phyloP scores from a whole-genome alignment of 2,329 filamentous ascomycete species.

The Tympanopsis confertula region DNA sequence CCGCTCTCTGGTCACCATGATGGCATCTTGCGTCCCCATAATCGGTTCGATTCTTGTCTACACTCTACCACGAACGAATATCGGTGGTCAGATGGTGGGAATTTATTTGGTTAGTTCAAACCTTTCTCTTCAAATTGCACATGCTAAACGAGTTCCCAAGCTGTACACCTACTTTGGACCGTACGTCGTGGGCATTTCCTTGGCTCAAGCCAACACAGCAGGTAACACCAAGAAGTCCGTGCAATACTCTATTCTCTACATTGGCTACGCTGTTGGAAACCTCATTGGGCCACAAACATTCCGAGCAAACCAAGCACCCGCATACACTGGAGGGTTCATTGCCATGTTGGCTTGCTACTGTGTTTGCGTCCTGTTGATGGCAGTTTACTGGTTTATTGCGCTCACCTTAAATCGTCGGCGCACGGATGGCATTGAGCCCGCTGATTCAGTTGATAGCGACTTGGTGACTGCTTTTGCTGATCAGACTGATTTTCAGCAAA shows the following conservation, averaged over 20 bases:
- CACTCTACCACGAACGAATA: conserved; percentile 8
- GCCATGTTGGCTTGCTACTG: conserved; percentile 22
- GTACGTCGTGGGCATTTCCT: conserved; percentile 9
- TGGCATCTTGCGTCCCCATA: conserved; percentile 9
- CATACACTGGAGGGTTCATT: conserved; percentile 21
- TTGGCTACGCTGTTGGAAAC: conserved; percentile 26
- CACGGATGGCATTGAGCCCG: too few species aligned
- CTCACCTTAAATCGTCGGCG: too few species aligned
- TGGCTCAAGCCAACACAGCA: conserved; percentile 18
- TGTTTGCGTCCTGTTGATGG: conserved; percentile 16
- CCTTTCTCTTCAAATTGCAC: too few species aligned
- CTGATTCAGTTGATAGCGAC: too few species aligned
- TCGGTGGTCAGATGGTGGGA: conserved; percentile 3
- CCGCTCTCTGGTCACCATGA: conserved; percentile 7
- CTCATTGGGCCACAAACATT: conserved; percentile 29
- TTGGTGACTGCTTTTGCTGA: too few species aligned
- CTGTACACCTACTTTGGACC: too few species aligned
- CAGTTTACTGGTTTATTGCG: conserved; percentile 17
- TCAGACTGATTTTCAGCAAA: too few species aligned
- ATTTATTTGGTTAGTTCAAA: conserved; percentile 3
- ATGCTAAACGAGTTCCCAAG: too few species aligned
- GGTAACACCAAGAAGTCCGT: conserved; percentile 26
- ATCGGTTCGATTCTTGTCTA: conserved; percentile 11
- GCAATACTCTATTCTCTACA: conserved; percentile 21
- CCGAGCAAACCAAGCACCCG: conserved; percentile 21